Evolutionary conservation across 2,329 filamentous ascomycete species (phyloP), one percentile per base, ranked within the genome.

Genomic region (Stachybotrys chartarum): DNA sequence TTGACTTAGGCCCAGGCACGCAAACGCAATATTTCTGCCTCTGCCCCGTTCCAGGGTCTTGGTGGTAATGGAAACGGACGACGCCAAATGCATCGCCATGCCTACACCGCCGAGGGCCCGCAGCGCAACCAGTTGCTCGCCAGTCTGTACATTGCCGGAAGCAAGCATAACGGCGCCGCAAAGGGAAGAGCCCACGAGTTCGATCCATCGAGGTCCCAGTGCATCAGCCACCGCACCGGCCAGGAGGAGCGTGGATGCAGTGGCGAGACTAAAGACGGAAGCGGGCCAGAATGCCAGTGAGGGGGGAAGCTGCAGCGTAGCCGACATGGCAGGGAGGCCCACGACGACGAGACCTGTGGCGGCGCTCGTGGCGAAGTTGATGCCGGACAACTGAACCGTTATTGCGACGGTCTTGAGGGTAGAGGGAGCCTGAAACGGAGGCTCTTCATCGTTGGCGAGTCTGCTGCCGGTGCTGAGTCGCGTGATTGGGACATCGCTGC

Each of bases 1-100:
- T 55, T 73, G 72, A 48, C 72, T 73, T n/a, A 78, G 62, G 0
- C 79, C 77, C 5, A 79, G 56, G 54, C 72, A 76, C 0, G 73
- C 65, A 58, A 78, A 77, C 0, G 64, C 72, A 3, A 77, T 53
- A 53, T 77, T 78, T 1, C 75, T 67, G 0, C 60, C 60, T 7
- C 67, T 56, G 0, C 74, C 73, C 0, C 59, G 58, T 0, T 65
- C 60, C 7, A 75, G 30, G 7, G 61, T 64, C 24, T 62, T 59
- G 0, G 70, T 65, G 8, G 76, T 58, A 12, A 76, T 66, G 7
- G 66, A 59, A 0, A 76, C 66, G 0, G 69, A 69, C 5, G 68
- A 67, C 1, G 74, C 63, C 1, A 73, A 60, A 50, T 70, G 66
- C 53, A 76, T 58, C 11, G 72, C 64, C 7, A 68, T 60, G 3